phyloP scores from a whole-genome alignment of 768 basidiomycete genomes.

The Termitomyces sp. region DNA sequence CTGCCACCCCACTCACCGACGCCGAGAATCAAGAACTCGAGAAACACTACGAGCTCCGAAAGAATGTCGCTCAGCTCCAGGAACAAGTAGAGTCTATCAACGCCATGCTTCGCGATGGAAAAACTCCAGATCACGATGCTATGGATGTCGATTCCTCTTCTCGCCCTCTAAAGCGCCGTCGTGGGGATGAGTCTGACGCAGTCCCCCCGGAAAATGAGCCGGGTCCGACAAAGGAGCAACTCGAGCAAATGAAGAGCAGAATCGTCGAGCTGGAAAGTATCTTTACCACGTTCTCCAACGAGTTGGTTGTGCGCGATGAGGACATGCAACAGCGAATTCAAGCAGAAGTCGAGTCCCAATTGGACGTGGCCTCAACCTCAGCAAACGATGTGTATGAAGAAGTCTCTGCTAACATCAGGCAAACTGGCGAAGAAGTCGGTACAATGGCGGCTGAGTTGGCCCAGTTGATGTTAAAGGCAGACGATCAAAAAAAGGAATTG shows the following conservation, averaged over 20 bases:
- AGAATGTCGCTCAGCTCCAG: slow-evolving; percentile 17
- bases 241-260: background rate
- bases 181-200: slow-evolving; percentile 12
- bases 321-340: slow-evolving; percentile 18
- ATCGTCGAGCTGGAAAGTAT: background rate
- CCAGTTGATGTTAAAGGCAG: slow-evolving; percentile 11
- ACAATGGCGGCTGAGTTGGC: slow-evolving; percentile 17
- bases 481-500: slow-evolving; percentile 7
- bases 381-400: background rate
- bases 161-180: slow-evolving; percentile 21
- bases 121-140: background rate
- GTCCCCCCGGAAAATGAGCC: background rate
- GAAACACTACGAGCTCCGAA: slow-evolving; percentile 17
- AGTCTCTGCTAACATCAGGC: slow-evolving; percentile 13
- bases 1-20: slow-evolving; percentile 18
- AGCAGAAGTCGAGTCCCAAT: slow-evolving; percentile 13
- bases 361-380: slow-evolving; percentile 1
- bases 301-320: slow-evolving; percentile 14
- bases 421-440: slow-evolving; percentile 16
- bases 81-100: slow-evolving; percentile 19
- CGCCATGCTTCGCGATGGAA: slow-evolving; percentile 5
- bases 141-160: slow-evolving; percentile 12
- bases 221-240: background rate
- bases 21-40: slow-evolving; percentile 14
- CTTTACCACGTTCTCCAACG: slow-evolving; percentile 16